Evolutionary conservation across 176 grass and related monocot species (phyloP), one percentile per base, ranked within the genome.

Genomic region (Avena atlantica): DNA sequence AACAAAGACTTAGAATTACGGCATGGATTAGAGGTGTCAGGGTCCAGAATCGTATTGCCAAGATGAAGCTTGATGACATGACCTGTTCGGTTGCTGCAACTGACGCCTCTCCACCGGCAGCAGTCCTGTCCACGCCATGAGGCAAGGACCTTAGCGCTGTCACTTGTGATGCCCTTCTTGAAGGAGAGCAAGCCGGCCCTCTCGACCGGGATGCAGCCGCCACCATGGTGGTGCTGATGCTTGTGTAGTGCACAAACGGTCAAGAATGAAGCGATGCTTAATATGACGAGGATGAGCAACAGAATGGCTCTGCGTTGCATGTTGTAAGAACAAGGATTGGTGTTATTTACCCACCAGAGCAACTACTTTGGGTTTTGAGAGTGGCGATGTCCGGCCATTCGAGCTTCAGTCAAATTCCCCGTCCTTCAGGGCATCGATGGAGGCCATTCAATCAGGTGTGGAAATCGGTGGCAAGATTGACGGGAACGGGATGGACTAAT

Each of bases 11-110:
- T 66, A n/a, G 3, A 0, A 48, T 37, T 3, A 4, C 16, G 8
- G 8, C 4, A 77, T 49, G 20, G 12, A 37, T 2, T 1, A 11
- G 0, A 2, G n/a, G 9, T 61, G 8, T 61, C 59, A 2, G 29
- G 15, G 7, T n/a, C 8, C 52, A 0, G 0, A 66, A 23, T 15
- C 10, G 6, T 51, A 31, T 84, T 77, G 12, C 52, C 19, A 57
- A 92, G 79, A 9, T 37, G 11, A 53, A 92, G 64, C 29, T 57
- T 44, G 64, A 69, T 3, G 15, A 89, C 63, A 62, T 58, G 62
- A 25, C 70, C 70, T 16, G 90, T 91, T 47, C 48, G 12, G 53
- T 92, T 86, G 83, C 70, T 83, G 14, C 90, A 92, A 2, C 19
- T 51, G 23, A 92, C 13, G 1, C 89, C 81, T 11, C 29, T 51